Base-by-base conservation (phyloP, 495 filamentous ascomycete species). In the Penicillium paradoxum region DNA sequence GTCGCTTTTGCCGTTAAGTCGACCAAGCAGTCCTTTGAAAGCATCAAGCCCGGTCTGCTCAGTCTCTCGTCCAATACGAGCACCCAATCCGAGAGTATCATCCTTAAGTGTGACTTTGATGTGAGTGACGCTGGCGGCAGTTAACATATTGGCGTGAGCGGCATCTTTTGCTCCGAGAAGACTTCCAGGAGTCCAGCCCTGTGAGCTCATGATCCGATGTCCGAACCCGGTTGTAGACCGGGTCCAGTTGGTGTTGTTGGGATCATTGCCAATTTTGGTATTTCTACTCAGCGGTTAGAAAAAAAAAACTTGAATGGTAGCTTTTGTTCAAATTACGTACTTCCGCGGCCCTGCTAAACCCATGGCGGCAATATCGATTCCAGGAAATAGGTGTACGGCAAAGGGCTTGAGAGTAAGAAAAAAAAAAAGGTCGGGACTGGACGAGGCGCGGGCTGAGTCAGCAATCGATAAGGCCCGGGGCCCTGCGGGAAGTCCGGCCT, bases 161-260 rank as follows among this genome's bases (percentile, higher is more conserved):
- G 89, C 82, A 61, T 88, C 76, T 52, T 83, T 79, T 8, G 83
- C 85, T 24, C 92, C 93, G 24, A 98, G 79, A 44, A 80, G 85
- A 53, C 81, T 75, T 21, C 92, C 92, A 0, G 92, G 92, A 39
- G 81, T 81, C 92, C 92, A 98, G 41, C 92, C 92, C 61, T 96
- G 90, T 1, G 84, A 75, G 47, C 85, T 82, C 55, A 98, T 83
- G 49, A 97, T 88, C 58, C 79, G 84, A 65, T 96, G 91, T 58
- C 92, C 92, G 63, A 90, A 97, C 43, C 82, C 81, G 40, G 79
- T 76, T 54, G 88, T 90, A 59, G 89, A 86, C 54, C 83, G 84
- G 41, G 86, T 81, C 92, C 92, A 98, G 72, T 80, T 81, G 25
- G 88, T 95, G 66, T 97, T 97, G 67, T 96, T 95, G 13, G 92